phyloP scores from a whole-genome alignment of 495 filamentous ascomycete species.

The Penicillium steckii region DNA sequence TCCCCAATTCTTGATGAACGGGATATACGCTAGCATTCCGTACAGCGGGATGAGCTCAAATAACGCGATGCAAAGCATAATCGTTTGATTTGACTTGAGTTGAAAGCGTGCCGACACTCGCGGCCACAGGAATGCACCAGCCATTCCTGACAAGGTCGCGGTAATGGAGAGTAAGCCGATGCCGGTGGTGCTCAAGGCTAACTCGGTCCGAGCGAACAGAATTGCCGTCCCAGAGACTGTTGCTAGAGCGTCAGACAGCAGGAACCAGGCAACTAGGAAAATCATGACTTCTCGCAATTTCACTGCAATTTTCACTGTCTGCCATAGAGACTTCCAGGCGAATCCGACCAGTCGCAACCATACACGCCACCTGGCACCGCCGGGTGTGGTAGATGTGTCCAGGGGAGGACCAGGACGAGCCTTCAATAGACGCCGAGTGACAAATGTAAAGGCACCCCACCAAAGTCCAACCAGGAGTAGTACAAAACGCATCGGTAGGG shows the following conservation, averaged over 20 bases:
- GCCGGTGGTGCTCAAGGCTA: conserved; percentile 73
- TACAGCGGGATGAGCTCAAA: conserved; percentile 89
- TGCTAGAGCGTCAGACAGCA: conserved; percentile 83
- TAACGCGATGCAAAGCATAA: conserved; percentile 74
- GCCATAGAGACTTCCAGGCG: conserved; percentile 77
- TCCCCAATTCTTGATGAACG: conserved; percentile 67
- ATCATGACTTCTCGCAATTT: conserved; percentile 74
- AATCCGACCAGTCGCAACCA: conserved; percentile 61
- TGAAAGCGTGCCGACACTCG: conserved; percentile 60
- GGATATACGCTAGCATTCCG: conserved; percentile 79
- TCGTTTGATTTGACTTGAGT: conserved; percentile 72
- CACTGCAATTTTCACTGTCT: conserved; percentile 71
- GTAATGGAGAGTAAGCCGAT: conserved; percentile 83
- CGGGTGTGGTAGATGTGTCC: conserved; percentile 16
- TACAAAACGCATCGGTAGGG: conserved; percentile 65
- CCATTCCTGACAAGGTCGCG: conserved; percentile 71
- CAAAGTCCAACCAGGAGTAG: conserved; percentile 80
- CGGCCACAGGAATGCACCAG: conserved; percentile 83
- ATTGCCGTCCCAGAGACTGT: conserved; percentile 91
- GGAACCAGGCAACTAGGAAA: conserved; percentile 86
- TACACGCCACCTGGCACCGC: conserved; percentile 26
- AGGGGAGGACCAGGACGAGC: conserved; percentile 81
- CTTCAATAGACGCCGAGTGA: conserved; percentile 77
- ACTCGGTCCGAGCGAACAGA: conserved; percentile 83
- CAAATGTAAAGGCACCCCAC: conserved; percentile 84